Conservation (phyloP, 2,329 filamentous ascomycete species). For the Phoma sp. region DNA sequence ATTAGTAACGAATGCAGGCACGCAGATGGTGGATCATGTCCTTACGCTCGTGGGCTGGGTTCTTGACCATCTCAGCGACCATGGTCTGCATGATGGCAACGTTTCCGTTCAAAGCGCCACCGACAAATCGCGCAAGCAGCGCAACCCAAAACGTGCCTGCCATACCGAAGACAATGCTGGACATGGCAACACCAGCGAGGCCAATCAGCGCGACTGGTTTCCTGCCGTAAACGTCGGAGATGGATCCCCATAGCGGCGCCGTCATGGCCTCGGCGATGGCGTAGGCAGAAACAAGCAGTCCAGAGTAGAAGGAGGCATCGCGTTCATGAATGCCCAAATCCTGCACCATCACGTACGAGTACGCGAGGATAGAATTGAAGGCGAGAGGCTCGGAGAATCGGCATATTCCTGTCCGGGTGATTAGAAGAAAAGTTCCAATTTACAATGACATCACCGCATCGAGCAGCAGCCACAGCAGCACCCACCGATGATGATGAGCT, state of each 20-base stretch:
- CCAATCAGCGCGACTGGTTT: slow-evolving; percentile 51
- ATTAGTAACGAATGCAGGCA: slow-evolving; percentile 3
- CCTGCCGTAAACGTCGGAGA: slow-evolving; percentile 49
- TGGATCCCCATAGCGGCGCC: slow-evolving; percentile 66
- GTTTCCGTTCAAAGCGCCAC: slow-evolving; percentile 87
- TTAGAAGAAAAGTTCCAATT: slow-evolving; percentile 29
- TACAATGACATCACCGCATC: slow-evolving; percentile 24
- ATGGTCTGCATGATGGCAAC: slow-evolving; percentile 90
- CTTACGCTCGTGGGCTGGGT: slow-evolving; percentile 88
- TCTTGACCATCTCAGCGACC: slow-evolving; percentile 88
- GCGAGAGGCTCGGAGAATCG: slow-evolving; percentile 92
- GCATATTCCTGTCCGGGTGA: slow-evolving; percentile 72
- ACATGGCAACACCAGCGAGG: slow-evolving; percentile 82
- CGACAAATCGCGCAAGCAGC: slow-evolving; percentile 74
- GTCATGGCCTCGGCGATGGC: slow-evolving; percentile 85
- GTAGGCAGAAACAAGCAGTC: slow-evolving; percentile 84
- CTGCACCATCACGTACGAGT: slow-evolving; percentile 55
- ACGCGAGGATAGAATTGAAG: slow-evolving; percentile 92
- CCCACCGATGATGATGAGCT: slow-evolving; percentile 54
- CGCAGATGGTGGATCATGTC: slow-evolving; percentile 27
- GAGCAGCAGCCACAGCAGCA: slow-evolving; percentile 4
- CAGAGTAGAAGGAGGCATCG: slow-evolving; percentile 81
- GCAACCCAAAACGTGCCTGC: slow-evolving; percentile 85
- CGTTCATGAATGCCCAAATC: slow-evolving; percentile 46
- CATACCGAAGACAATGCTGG: slow-evolving; percentile 82